Base-by-base conservation (phyloP, 2,329 filamentous ascomycete genomes). In the Penicillium sp. region DNA sequence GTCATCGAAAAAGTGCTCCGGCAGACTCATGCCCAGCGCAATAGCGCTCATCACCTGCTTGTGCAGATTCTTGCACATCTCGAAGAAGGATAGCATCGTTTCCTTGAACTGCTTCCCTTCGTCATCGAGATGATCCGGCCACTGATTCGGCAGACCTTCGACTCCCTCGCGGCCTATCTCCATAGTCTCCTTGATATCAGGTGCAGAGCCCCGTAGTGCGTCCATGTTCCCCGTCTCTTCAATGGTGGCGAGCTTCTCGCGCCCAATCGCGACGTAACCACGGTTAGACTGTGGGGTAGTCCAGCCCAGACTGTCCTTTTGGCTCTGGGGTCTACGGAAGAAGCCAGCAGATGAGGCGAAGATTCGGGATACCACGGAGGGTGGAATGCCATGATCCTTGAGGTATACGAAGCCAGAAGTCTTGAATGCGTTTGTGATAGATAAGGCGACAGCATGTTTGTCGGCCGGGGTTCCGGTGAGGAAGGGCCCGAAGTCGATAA, bases 351-450 rank as follows among this genome's bases (percentile, higher is more conserved):
- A 92, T 57, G 83, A 81, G 61, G 79, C 73, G 73, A 95, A 96
- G 60, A 89, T 83, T 58, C 82, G 75, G 59, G 83, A 74, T 13
- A 92, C 78, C 10, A 83, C 82, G 9, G 83, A 77, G 3, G 83
- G 69, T 0, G 87, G 77, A 60, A 96, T 89, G 41, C 89, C 85
- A 65, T 94, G 88, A 75, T 94, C 90, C 67, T 88, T 88, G 40
- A 96, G 85, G 77, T 96, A 96, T 70, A 97, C 85, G 80, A 97
- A 96, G 58, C 93, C 93, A 2, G 92, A 90, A 1, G 85, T 88
- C 69, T 92, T 89, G 79, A 97, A 96, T 43, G 91, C 92, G 54
- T 86, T 72, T 13, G 94, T 86, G 66, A 96, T 87, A 41, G 89
- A 85, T 54, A 86, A 77, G 22, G 92, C 92, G 1, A 90, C 87